Evolutionary conservation across 768 basidiomycete genomes (phyloP), one percentile per base, ranked within the genome.

Genomic region (Termitomyces sp.): DNA sequence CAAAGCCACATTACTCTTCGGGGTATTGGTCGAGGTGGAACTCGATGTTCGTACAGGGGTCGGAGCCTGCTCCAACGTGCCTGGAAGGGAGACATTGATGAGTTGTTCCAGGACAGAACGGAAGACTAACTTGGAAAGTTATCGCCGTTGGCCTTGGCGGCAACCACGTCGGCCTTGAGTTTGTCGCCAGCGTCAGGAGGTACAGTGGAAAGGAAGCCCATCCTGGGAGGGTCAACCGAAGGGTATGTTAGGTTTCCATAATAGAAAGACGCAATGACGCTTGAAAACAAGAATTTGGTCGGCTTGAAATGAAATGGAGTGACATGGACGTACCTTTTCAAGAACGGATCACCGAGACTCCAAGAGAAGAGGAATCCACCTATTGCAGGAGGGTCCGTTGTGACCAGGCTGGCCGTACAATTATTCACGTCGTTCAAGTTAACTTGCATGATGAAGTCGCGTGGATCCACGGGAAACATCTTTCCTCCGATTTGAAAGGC

Each of bases 281-380:
- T 41, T 89, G 63, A 28, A n/a, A 55, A 23, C 18, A 26, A 52
- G 35, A 35, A 16, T 13, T 26, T 26, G 2, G 14, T 43, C 41
- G 30, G 6, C 5, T 43, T 10, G 10, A 18, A 9, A 26, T 52
- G 20, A 9, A 55, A 18, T 10, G n/a, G 40, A 47, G n/a, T 44
- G 48, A 47, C 16, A 20, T 33, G 32, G 26, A 72, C 82, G 48
- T 61, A 90, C 88, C 87, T 79, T 68, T 90, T 90, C 59, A 92
- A 65, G 64, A 91, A 91, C 1, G 90, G 89, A 63, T 80, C 82
- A 2, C 90, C 90, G 33, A 92, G 72, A 71, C 83, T 90, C 89
- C 90, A 92, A 64, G 83, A 85, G 64, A 88, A 90, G 50, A 87
- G 68, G 63, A 85, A 89, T 4, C 82, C 82, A 5, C 82, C 82